Conservation (phyloP, 164 flowering plant genomes). For the Liquidambar formosana region DNA sequence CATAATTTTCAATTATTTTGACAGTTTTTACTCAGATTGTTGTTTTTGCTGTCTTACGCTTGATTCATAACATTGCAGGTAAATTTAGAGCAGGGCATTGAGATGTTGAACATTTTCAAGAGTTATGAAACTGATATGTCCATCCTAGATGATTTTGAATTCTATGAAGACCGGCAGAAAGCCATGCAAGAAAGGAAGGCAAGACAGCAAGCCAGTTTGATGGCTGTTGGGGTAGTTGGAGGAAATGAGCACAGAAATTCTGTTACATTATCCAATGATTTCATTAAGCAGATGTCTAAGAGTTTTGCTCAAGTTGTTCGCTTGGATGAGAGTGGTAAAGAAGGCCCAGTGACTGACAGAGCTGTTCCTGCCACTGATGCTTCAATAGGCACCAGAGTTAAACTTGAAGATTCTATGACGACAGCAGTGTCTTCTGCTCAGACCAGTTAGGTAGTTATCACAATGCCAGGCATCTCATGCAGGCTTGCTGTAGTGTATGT, state of each 20-base stretch:
- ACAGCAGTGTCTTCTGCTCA: constrained; percentile 24
- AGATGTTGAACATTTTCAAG: constrained; percentile 71
- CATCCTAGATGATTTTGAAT: constrained; percentile 73
- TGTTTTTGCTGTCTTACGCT: not conserved
- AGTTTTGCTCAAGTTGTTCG: constrained; percentile 61
- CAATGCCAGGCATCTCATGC: not conserved
- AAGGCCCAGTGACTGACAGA: constrained; percentile 26
- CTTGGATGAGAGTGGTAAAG: constrained; percentile 48
- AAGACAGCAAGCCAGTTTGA: constrained; percentile 48
- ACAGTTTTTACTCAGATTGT: too few relatives aligned
- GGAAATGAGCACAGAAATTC: constrained; percentile 34
- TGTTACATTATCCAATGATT: constrained; percentile 31
- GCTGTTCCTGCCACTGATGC: constrained; percentile 25
- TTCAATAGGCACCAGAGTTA: constrained; percentile 19
- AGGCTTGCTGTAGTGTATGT: constrained; percentile 12
- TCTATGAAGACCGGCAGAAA: constrained; percentile 69
- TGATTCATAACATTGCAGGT: constrained; percentile 41
- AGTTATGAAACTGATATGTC: constrained; percentile 57
- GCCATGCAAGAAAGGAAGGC: constrained; percentile 72
- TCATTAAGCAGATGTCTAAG: constrained; percentile 58
- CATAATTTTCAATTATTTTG: too few relatives aligned
- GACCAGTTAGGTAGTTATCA: constrained; percentile 18
- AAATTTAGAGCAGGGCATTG: constrained; percentile 73
- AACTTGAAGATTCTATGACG: constrained; percentile 29
- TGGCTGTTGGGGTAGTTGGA: constrained; percentile 31